phyloP scores from a whole-genome alignment of 805 yeast genomes.

The Teunomyces gatunensis region DNA sequence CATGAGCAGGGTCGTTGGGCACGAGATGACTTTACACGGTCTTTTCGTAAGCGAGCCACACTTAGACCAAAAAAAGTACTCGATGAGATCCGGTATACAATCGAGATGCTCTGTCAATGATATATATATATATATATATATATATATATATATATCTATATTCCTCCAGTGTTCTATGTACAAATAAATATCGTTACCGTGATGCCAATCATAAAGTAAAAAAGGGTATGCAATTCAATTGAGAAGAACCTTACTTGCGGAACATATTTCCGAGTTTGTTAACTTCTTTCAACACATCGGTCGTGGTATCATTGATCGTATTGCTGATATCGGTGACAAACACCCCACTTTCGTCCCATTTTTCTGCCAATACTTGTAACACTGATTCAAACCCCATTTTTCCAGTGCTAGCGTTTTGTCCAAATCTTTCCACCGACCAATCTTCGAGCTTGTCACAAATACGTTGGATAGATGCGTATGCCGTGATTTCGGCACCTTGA shows the following conservation, averaged over 20 bases:
- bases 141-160: background rate
- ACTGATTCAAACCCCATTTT: constrained; percentile 83
- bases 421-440: constrained; percentile 87
- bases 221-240: background rate
- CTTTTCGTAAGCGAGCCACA: background rate
- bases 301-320: constrained; percentile 16
- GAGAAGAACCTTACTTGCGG: background rate
- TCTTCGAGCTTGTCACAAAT: constrained; percentile 84
- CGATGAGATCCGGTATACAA: constrained; percentile 1
- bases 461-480: constrained; percentile 67
- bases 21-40: background rate
- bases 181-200: background rate
- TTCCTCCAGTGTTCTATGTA: constrained; percentile 2
- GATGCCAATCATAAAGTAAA: background rate
- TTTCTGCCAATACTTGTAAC: constrained; percentile 47
- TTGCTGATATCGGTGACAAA: constrained; percentile 30
- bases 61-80: background rate
- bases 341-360: constrained; percentile 41
- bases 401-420: constrained; percentile 83
- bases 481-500: constrained; percentile 87
- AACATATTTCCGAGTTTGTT: constrained; percentile 14
- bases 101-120: background rate
- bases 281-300: constrained; percentile 15
- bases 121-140: background rate
- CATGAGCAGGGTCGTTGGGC: background rate